Base-by-base conservation (phyloP, 2,329 filamentous ascomycete genomes). In the Chrysoporthe austroafricana region DNA sequence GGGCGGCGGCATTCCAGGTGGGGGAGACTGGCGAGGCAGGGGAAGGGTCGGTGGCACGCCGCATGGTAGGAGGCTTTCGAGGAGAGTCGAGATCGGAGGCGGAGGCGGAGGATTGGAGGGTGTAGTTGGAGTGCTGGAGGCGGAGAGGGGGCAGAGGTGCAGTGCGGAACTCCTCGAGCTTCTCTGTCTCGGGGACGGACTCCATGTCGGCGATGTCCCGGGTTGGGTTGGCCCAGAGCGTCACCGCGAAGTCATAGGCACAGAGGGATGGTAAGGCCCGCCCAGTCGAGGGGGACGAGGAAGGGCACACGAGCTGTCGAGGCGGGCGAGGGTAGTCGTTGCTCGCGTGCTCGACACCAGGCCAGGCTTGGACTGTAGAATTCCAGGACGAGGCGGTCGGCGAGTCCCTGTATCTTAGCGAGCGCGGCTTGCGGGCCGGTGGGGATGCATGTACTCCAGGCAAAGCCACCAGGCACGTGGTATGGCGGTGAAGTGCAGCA, bases 141-240 rank as follows among this genome's bases (percentile, higher is more conserved):
- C 85, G 84, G 57, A 88, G 77, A 42, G 80, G 82, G 50, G 86
- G 85, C 48, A 88, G 79, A 71, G 86, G 86, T 63, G 86, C 84
- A 65, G 86, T 79, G 70, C 83, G 85, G 75, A 90, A 90, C 76
- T 87, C 86, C 81, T 90, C 87, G 84, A 90, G 87, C 71, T 87
- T 83, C 81, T 90, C 86, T 62, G 88, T 88, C 80, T 90, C 88
- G 72, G 88, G 88, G 74, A 90, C 88, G 68, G 88, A 86, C 78
- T 90, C 88, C 88, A 90, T 90, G 73, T 73, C 77, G 76, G 62
- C 65, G 65, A 69, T 70, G 62, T 60, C 62, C 68, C 66, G 56
- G 39, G 13, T 11, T 32, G 43, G 59, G 43, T 43, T 43, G 58
- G 66, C 32, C 63, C 50, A 39, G 21, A 61, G 16, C 70, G 46